Percentiles rank a stretch among this genome's conserved stretches.
Conservation (phyloP, 2,329 filamentous ascomycete species). For the Blastomyces parvus region DNA sequence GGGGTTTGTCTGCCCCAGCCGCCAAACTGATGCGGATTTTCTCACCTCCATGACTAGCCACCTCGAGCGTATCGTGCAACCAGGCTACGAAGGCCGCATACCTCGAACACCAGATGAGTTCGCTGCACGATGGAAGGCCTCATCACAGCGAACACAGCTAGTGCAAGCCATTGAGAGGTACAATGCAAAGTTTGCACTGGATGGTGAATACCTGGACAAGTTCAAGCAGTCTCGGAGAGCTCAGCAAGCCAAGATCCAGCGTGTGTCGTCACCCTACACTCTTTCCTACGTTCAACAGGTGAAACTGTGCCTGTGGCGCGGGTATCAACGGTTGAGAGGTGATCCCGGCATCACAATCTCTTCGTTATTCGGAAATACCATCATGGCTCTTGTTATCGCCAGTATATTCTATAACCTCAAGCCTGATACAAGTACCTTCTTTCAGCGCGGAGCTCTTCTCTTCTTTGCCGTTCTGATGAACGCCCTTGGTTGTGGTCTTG, state of each 20-base stretch:
- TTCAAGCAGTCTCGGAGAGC: constrained; percentile 27
- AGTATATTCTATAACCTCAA: constrained; percentile 72
- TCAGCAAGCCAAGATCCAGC: constrained; percentile 39
- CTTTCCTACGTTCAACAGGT: constrained; percentile 68
- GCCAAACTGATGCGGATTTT: constrained; percentile 73
- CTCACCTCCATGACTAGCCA: constrained; percentile 71
- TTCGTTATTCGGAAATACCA: constrained; percentile 56
- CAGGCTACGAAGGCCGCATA: constrained; percentile 42
- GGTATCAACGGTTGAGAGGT: constrained; percentile 63
- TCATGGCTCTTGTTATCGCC: constrained; percentile 67
- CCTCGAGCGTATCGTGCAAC: constrained; percentile 65
- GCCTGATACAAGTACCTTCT: constrained; percentile 59
- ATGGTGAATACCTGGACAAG: neutral
- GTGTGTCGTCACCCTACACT: constrained; percentile 69
- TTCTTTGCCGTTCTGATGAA: constrained; percentile 85
- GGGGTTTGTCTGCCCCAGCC: constrained; percentile 62
- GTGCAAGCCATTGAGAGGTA: constrained; percentile 37
- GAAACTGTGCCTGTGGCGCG: constrained; percentile 67
- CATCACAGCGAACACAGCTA: constrained; percentile 37
- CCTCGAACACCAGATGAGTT: constrained; percentile 65
- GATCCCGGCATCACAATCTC: constrained; percentile 66
- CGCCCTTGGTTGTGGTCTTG: constrained; percentile 68
- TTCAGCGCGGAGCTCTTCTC: constrained; percentile 63
- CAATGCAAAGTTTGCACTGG: constrained; percentile 33
- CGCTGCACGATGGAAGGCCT: constrained; percentile 47